phyloP scores from a whole-genome alignment of 768 basidiomycete genomes.

The Mycena epipterygia region DNA sequence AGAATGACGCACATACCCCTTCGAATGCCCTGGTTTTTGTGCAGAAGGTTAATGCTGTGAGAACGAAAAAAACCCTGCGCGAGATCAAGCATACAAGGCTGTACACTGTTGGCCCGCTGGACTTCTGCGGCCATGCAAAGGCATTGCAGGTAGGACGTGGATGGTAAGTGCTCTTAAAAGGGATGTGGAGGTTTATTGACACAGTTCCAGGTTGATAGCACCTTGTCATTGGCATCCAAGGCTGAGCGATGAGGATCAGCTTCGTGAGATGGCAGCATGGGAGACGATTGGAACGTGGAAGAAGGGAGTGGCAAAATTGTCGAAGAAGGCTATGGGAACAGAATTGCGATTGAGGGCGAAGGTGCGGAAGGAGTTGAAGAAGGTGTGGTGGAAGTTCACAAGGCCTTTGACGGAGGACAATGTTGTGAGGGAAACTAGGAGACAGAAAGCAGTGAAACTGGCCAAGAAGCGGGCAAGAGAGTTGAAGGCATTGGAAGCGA shows the following conservation, averaged over 20 bases:
- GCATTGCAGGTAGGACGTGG: neutral
- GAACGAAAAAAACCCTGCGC: neutral
- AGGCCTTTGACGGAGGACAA: no score
- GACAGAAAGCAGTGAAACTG: no score
- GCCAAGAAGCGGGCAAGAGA: no score
- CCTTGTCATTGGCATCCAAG: slow-evolving; percentile 1
- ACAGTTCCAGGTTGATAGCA: neutral
- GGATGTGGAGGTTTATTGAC: neutral
- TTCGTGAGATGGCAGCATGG: neutral
- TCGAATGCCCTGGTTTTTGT: neutral
- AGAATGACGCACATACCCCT: no score
- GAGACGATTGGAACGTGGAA: neutral
- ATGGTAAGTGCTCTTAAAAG: neutral
- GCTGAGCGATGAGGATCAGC: neutral
- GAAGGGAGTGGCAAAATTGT: neutral
- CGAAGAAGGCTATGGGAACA: neutral
- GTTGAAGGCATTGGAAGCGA: no score
- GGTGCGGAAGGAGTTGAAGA: neutral
- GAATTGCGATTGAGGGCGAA: neutral
- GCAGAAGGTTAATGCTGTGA: neutral
- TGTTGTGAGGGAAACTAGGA: no score
- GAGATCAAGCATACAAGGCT: neutral
- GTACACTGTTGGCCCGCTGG: neutral
- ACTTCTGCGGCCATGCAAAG: slow-evolving; percentile 4
- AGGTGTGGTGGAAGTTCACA: no score